Base-by-base conservation (phyloP, 1,284 basidiomycete genomes). In the Mycena citricolor region DNA sequence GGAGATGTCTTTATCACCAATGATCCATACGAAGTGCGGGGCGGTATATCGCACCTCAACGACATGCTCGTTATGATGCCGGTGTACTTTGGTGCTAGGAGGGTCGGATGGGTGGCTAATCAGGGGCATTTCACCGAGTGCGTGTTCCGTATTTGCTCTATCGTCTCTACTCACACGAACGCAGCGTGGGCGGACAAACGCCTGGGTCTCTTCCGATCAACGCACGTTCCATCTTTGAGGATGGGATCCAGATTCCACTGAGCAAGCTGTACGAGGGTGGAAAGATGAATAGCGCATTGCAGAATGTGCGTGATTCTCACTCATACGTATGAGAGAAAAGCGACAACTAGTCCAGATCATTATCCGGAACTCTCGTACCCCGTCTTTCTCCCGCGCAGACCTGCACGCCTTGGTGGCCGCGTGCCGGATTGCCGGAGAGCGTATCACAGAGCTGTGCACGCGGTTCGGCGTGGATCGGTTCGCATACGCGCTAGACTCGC, bases 181-280 rank as follows among this genome's bases (percentile, higher is more conserved):
- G 19, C 21, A 51, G 49, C 22, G 49, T 51, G 12, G 49, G 49
- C 20, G 49, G 49, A 2, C 49, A 51, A 32, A 51, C 40, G 20
- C 49, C 49, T 2, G 49, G 49, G 17, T 51, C 49, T 8, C 45
- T 51, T 12, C 49, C 49, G 8, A 51, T 51, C 20, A 43, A 47
- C 26, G 38, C 32, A 6, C 45, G 37, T 17, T 26, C 41, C 14
- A 59, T 63, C 22, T 56, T 56, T 38, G 58, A 63, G 36, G 61
- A 63, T 40, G 61, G 61, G 4, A 54, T 61, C 14, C 61, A 63
- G 29, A 63, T 63, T 12, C 61, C 61, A 5, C 40, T 62, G 4
- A 62, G 57, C 39, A 62, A 61, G 30, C 55, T 63, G 12, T 62
- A 63, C 42, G 55, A 57, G 5, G 30, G 39, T 11, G 58, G 58